Conservation (phyloP, 176 grass and related monocot genomes). For the Cymbopogon citratus region DNA sequence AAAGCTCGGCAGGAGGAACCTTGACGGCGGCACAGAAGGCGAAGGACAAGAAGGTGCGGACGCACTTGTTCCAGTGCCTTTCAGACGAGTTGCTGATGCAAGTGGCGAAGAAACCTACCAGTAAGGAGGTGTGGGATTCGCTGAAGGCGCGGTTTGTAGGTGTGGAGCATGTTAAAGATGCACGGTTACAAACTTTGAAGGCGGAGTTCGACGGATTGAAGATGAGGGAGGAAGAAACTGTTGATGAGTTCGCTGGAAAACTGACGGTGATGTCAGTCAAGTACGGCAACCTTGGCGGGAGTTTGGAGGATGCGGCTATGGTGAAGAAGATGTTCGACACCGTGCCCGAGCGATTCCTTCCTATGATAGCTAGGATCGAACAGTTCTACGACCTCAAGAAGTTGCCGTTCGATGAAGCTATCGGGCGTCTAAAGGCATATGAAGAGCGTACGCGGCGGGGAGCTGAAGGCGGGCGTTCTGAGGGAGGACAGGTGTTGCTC, state of each 20-base stretch:
- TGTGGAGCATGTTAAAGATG: not conserved
- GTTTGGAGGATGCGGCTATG: not conserved
- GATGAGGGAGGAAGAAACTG: not conserved
- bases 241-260: not conserved
- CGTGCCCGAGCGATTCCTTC: not conserved
- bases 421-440: not conserved
- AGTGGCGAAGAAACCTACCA: not conserved
- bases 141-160: not conserved
- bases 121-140: not conserved
- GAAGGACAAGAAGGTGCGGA: not conserved
- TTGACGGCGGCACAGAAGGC: too few species aligned
- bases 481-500: too few species aligned
- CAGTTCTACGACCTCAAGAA: not conserved
- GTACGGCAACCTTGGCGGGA: not conserved
- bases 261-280: too few species aligned
- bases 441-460: too few species aligned
- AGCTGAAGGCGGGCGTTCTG: too few species aligned
- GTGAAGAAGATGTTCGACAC: not conserved
- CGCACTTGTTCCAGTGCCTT: not conserved
- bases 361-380: not conserved
- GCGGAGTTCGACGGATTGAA: not conserved
- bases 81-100: not conserved
- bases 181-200: rapidly evolving
- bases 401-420: rapidly evolving
- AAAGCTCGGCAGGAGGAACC: rapidly evolving